Evolutionary conservation across 495 filamentous ascomycete genomes (phyloP).

Genomic region (Darksidea phi): DNA sequence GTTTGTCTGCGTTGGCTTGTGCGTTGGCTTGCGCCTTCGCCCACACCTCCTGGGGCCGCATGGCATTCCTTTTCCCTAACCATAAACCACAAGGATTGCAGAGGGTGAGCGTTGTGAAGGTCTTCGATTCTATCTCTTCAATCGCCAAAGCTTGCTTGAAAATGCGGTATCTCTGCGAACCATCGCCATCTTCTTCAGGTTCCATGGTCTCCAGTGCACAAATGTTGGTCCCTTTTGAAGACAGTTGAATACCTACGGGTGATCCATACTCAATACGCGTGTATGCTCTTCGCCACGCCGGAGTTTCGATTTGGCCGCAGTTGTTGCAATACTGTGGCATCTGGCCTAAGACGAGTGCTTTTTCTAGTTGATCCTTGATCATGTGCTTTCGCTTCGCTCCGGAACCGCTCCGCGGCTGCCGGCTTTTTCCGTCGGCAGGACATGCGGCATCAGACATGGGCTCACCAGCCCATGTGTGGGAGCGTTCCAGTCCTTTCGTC

Average conservation of each 20-base stretch:
- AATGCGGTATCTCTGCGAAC: conserved; percentile 61
- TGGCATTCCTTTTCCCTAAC: conserved; percentile 80
- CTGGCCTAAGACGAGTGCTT: conserved; percentile 65
- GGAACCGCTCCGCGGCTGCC: conserved; percentile 47
- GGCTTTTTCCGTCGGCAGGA: conserved; percentile 9
- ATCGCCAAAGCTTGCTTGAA: conserved; percentile 70
- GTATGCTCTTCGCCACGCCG: conserved; percentile 91
- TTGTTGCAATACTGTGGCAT: conserved; percentile 85
- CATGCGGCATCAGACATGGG: conserved; percentile 43
- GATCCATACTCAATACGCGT: conserved; percentile 62
- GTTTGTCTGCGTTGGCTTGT: conserved; percentile 26
- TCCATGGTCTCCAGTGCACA: conserved; percentile 65
- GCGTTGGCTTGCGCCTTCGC: conserved; percentile 51
- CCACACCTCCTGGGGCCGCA: conserved; percentile 83
- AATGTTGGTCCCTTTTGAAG: conserved; percentile 61
- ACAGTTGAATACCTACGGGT: conserved; percentile 60
- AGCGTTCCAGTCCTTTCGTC: conserved; percentile 42
- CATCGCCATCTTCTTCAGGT: conserved; percentile 55
- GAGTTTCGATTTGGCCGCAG: conserved; percentile 91
- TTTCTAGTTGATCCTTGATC: conserved; percentile 64
- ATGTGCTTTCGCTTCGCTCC: conserved; percentile 52
- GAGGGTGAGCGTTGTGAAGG: conserved; percentile 67
- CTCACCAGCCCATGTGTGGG: conserved; percentile 50
- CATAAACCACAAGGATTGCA: conserved; percentile 97
- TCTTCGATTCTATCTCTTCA: conserved; percentile 55